Base-by-base conservation (phyloP, 371 early-diverging fungal species). In the Mucor mucedo region DNA sequence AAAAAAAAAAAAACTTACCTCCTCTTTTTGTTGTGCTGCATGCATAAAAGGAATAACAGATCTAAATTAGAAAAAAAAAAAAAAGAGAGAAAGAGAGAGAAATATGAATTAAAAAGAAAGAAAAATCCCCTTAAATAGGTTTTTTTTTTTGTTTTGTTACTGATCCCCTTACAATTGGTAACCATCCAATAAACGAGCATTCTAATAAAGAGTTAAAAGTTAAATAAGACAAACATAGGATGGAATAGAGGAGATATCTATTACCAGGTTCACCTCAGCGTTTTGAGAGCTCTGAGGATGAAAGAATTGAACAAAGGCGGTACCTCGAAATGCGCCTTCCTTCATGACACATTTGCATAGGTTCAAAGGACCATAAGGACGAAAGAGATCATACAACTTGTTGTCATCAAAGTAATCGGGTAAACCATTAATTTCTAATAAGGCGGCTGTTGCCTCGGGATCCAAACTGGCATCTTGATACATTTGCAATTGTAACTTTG, bases 341-440 rank as follows among this genome's bases (percentile, higher is more conserved):
- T 76, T 70, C 56, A 63, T 35, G 9, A 69, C 53, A 38, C 75
- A 49, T 56, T 71, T 73, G 38, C 73, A 73, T 13, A 71, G 55
- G 55, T 69, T 66, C 11, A 82, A 58, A n/a, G 82, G 78, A 14
- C 82, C 82, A 65, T 61, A 82, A 2, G 71, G 64, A 52, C 73
- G 74, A 50, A 82, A 79, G 4, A 73, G 21, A 45, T 78, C 64
- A 58, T 71, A 77, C 5, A 82, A 38, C n/a, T 55, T 55, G 44
- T 63, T 70, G 33, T 79, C 72, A 35, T 70, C 72, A 21, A 63
- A 71, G 47, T 67, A 61, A 14, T 50, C 60, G 30, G 72, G 69
- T 32, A 82, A 53, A 16, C 70, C 52, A 45, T 69, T 70, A n/a
- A 82, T 66, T 33, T 70, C 62, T 21, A 80, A 58, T 9, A 76